Base-by-base conservation (phyloP, 306 rosid genomes). In the Sechiopsis laciniata region DNA sequence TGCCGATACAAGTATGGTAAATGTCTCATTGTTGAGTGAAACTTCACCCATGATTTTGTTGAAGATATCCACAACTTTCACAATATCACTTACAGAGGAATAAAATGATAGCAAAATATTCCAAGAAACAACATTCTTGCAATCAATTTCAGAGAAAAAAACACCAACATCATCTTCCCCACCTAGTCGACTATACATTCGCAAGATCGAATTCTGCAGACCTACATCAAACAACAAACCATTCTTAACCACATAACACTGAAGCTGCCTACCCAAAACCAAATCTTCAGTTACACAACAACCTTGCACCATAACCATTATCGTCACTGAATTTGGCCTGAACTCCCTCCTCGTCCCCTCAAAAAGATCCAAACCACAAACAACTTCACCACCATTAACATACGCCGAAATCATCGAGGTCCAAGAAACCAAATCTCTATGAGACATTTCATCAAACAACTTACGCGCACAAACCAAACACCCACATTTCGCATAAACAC, bases 361-460 rank as follows among this genome's bases (percentile, higher is more conserved):
- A 11, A 61, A 61, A 24, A 61, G 16, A 12, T 26, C 16, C 35
- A 61, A 29, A 12, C 20, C 67, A 61, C 3, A 62, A 15, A 14
- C 50, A 29, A 62, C 50, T 2, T 62, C 69, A 15, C 68, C 48
- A 0, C 48, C 48, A 62, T 2, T 14, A 32, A 35, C 69, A 61
- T 32, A 62, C 1, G 22, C 50, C 12, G 82, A 55, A 72, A 87
- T 85, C 76, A 83, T 74, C 22, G 76, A 78, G 2, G 89, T 85
- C 91, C 87, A 87, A 9, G 89, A 79, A 61, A 85, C 86, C 78
- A 81, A 85, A 62, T 87, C 86, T 74, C 81, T 83, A 0, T 51
- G 63, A 16, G 10, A 8, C 85, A 83, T 83, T 58, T 50, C 77
- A 76, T 83, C 91, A 63, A 85, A 83, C 85, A 85, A 0, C 0